Conservation (phyloP, 768 basidiomycete species). For the Agrocybe praecox region DNA sequence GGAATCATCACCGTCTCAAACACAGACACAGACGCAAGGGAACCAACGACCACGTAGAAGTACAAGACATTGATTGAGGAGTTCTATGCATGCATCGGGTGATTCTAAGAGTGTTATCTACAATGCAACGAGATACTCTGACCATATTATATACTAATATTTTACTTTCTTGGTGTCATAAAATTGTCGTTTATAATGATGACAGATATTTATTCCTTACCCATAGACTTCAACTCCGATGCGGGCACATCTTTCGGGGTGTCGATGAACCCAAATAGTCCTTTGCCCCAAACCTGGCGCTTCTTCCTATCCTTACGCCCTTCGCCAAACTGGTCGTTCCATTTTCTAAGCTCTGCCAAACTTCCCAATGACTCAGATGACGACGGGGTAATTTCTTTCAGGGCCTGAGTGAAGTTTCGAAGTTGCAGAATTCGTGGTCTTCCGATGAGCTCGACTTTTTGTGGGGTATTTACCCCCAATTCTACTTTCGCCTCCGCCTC, state of each 20-base stretch:
- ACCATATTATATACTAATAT: constrained; percentile 5
- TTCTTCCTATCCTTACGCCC: constrained; percentile 67
- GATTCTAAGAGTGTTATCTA: background rate
- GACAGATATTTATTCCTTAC: constrained; percentile 18
- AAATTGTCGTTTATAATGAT: constrained; percentile 3
- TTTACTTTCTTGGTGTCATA: constrained; percentile 6
- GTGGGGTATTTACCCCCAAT: background rate
- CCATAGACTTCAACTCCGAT: constrained; percentile 46
- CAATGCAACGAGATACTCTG: background rate
- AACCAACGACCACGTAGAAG: constrained; percentile 27
- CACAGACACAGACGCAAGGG: constrained; percentile 26
- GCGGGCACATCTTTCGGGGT: constrained; percentile 26
- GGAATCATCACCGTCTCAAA: constrained; percentile 10
- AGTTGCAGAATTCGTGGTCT: constrained; percentile 13
- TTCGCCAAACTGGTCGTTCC: constrained; percentile 96
- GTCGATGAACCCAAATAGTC: constrained; percentile 82
- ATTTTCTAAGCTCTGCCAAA: constrained; percentile 75
- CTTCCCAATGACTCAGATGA: constrained; percentile 82
- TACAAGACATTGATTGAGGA: constrained; percentile 19
- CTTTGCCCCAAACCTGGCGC: constrained; percentile 84
- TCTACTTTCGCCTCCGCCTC: no score
- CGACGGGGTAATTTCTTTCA: constrained; percentile 89
- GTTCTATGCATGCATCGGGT: background rate
- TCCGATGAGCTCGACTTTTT: background rate
- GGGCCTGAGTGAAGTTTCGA: constrained; percentile 73